phyloP scores from a whole-genome alignment of 345 rosid genomes.

The Murraya paniculata region DNA sequence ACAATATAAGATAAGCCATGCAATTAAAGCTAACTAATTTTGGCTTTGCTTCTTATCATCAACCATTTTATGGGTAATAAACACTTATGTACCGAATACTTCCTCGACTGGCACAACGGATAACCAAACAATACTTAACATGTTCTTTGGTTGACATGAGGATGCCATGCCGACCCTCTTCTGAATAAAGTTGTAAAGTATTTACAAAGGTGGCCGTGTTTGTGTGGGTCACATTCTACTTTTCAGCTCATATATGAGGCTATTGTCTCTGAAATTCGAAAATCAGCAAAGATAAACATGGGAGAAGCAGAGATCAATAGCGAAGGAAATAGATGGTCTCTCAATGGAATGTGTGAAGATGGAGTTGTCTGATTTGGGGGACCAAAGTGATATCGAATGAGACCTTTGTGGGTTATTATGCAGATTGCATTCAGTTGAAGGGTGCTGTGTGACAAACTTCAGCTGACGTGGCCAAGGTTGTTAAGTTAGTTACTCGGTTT shows the following conservation, averaged over 20 bases:
- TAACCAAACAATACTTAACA: not conserved
- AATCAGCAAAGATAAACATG: not conserved
- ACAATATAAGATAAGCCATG: too few species aligned
- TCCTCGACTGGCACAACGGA: not conserved
- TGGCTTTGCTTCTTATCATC: too few species aligned
- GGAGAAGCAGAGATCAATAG: not conserved
- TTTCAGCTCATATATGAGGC: not conserved
- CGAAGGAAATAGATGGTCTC: conserved; percentile 19
- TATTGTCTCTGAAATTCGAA: not conserved
- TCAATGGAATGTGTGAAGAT: conserved; percentile 17
- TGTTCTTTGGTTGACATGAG: not conserved
- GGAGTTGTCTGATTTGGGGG: too few species aligned
- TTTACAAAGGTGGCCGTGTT: not conserved
- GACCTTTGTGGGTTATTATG: too few species aligned
- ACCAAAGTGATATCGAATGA: too few species aligned
- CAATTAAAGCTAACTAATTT: too few species aligned
- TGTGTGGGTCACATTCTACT: not conserved
- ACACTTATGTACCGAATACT: not conserved
- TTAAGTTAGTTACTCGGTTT: too few species aligned
- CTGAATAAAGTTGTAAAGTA: not conserved
- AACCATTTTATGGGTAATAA: too few species aligned
- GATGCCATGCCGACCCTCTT: not conserved
- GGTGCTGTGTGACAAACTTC: too few species aligned
- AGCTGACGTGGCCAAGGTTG: too few species aligned
- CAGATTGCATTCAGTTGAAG: too few species aligned